These are phyloP conservation scores for Lachancea quebecensis DNA, from an alignment of 805 yeast species.

Conservation along the genomic window DNA sequence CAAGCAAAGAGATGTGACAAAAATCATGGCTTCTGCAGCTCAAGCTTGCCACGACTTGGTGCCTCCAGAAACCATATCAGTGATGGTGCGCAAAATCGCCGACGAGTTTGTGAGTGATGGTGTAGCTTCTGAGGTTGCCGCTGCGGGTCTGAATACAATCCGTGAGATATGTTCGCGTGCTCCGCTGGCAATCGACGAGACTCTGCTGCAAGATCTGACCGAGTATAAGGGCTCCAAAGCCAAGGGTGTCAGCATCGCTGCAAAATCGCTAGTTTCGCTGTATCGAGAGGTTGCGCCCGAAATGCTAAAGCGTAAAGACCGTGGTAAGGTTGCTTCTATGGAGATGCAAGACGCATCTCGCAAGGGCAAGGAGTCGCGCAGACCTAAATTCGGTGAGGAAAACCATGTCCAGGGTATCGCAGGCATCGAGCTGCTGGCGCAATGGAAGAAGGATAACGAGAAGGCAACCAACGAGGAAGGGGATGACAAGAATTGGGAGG, in stretches of 20 bases:
- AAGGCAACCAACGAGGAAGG: slow-evolving; percentile 51
- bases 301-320: slow-evolving; percentile 80
- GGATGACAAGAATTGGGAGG: slow-evolving; percentile 56
- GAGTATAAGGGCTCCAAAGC: slow-evolving; percentile 91
- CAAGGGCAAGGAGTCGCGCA: slow-evolving; percentile 31
- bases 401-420: slow-evolving; percentile 66
- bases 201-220: slow-evolving; percentile 79
- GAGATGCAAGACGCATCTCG: slow-evolving; percentile 60
- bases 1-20: slow-evolving; percentile 89
- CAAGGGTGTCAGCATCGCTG: slow-evolving; percentile 91
- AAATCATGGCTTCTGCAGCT: slow-evolving; percentile 93
- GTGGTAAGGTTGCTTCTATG: slow-evolving; percentile 90
- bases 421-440: slow-evolving; percentile 81
- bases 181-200: slow-evolving; percentile 86
- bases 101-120: slow-evolving; percentile 98
- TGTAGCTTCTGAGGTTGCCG: slow-evolving; percentile 95
- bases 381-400: slow-evolving; percentile 71
- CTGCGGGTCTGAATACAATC: slow-evolving; percentile 94
- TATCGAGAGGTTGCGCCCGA: slow-evolving; percentile 96
- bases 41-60: slow-evolving; percentile 95
- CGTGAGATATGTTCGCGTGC: slow-evolving; percentile 90
- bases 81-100: slow-evolving; percentile 84
- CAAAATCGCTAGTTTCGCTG: slow-evolving; percentile 74
- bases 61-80: slow-evolving; percentile 85
- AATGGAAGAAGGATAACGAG: slow-evolving; percentile 57